Evolutionary conservation across 2,329 filamentous ascomycete species (phyloP).

Genomic region (Pezicula neosporulosa): DNA sequence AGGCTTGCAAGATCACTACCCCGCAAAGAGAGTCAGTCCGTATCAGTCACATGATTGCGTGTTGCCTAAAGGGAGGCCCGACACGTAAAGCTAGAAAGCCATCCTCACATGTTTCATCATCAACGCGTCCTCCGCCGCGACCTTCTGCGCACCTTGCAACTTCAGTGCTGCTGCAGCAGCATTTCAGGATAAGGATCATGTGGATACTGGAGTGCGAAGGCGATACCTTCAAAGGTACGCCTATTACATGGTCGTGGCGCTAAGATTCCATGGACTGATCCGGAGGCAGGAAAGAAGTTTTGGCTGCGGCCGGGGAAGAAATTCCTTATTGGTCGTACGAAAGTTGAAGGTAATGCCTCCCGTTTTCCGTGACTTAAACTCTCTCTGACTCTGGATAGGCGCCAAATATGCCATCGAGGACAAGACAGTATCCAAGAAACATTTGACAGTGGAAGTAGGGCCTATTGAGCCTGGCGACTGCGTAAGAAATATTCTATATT

Average conservation of each 20-base stretch:
- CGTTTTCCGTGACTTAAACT: conserved; percentile 4
- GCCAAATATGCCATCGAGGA: conserved; percentile 69
- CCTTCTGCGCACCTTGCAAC: too few species aligned
- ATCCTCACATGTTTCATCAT: too few species aligned
- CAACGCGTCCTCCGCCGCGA: too few species aligned
- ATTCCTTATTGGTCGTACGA: conserved; percentile 81
- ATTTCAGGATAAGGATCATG: conserved; percentile 30
- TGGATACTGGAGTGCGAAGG: conserved; percentile 53
- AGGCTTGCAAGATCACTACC: too few species aligned
- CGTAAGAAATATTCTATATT: conserved; percentile 40
- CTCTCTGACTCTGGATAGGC: conserved; percentile 37
- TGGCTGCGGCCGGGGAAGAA: conserved; percentile 85
- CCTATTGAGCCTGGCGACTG: conserved; percentile 63
- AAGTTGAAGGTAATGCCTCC: conserved; percentile 52
- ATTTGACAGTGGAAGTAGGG: conserved; percentile 74
- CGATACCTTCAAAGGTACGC: conserved; percentile 46
- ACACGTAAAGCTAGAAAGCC: too few species aligned
- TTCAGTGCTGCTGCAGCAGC: too few species aligned
- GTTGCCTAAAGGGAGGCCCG: too few species aligned
- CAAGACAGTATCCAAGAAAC: conserved; percentile 83
- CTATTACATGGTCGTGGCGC: background rate
- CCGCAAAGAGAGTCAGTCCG: too few species aligned
- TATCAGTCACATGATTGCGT: too few species aligned
- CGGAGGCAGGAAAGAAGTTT: conserved; percentile 59
- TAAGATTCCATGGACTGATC: background rate